Evolutionary conservation across 345 rosid species (phyloP).

Genomic region (Brassica carinata): DNA sequence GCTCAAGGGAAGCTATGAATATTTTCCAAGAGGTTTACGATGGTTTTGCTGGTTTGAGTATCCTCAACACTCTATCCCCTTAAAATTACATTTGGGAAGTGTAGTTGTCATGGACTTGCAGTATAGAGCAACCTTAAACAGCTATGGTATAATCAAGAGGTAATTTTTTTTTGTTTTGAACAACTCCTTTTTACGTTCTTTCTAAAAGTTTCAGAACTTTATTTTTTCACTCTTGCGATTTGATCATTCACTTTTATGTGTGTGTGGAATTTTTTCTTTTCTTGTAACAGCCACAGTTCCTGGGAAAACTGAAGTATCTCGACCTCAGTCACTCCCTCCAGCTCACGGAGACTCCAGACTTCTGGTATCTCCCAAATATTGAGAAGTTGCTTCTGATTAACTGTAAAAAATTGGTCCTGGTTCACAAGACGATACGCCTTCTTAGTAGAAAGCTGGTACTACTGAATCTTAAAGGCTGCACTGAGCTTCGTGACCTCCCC

Average conservation of each 20-base stretch:
- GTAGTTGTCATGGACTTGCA: too few relatives aligned
- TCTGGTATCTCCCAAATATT: slow-evolving; percentile 6
- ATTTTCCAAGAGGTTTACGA: too few relatives aligned
- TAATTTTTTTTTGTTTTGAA: too few relatives aligned
- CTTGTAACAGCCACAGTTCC: background rate
- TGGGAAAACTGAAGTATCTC: background rate
- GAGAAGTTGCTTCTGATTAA: slow-evolving; percentile 18
- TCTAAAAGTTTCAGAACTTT: too few relatives aligned
- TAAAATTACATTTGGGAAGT: too few relatives aligned
- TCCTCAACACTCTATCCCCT: too few relatives aligned
- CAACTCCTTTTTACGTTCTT: too few relatives aligned
- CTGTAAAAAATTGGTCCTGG: background rate
- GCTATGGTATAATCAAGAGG: too few relatives aligned
- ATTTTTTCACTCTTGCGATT: background rate
- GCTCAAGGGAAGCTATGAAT: background rate
- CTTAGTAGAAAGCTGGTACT: slow-evolving; percentile 2
- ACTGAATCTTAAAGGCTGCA: slow-evolving; percentile 10
- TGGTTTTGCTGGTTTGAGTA: too few relatives aligned
- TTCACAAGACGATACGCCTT: slow-evolving; percentile 14
- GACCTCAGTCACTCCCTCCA: slow-evolving; percentile 17
- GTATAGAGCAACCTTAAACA: too few relatives aligned
- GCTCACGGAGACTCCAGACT: slow-evolving; percentile 17
- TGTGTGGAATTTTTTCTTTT: background rate
- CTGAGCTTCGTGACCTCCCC: background rate
- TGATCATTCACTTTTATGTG: too few relatives aligned